Base-by-base conservation (phyloP, 2,329 filamentous ascomycete species). In the Calonectria naviculata region DNA sequence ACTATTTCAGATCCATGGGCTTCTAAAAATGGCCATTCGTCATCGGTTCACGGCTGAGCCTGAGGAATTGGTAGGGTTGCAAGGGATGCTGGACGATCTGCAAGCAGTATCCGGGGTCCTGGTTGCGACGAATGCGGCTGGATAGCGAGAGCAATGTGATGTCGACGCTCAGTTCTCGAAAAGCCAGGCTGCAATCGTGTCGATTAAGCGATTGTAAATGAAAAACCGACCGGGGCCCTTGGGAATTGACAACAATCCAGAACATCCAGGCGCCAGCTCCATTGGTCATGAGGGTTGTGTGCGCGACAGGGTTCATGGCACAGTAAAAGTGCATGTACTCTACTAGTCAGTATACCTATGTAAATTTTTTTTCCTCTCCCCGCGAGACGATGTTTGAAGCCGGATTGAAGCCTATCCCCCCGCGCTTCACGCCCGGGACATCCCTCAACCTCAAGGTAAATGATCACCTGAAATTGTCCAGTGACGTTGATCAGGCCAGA, bases 11-110 rank as follows among this genome's bases (percentile, higher is more conserved):
- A 68, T 42, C 44, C 36, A 41, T 41, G 60, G 60, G 49, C 21
- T 67, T 58, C 62, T 63, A 65, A 65, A 65, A 72, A 70, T 52
- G 70, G 67, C 56, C 60, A 72, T 75, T 75, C 76, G 76, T 75
- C 75, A 78, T 74, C 74, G 67, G 67, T 60, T 69, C 60, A 58
- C 70, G 73, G 64, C 63, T 63, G 66, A 70, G 71, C 61, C 71
- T 64, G 46, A 47, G 65, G 65, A 68, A 67, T 71, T 41, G 56
- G 34, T 41, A 72, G 71, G 73, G 73, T 68, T 71, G 65, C 70
- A 72, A 75, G 76, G 76, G 71, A 70, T 73, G 56, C 70, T 76
- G 73, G 70, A 44, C 71, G 76, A 78, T 78, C 76, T 78, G 76
- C 76, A 75, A 77, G 70, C 78, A 68, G 68, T 73, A 72, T 71